Evolutionary conservation across 1,284 basidiomycete genomes (phyloP).

Genomic region (Phlebopus sp.): DNA sequence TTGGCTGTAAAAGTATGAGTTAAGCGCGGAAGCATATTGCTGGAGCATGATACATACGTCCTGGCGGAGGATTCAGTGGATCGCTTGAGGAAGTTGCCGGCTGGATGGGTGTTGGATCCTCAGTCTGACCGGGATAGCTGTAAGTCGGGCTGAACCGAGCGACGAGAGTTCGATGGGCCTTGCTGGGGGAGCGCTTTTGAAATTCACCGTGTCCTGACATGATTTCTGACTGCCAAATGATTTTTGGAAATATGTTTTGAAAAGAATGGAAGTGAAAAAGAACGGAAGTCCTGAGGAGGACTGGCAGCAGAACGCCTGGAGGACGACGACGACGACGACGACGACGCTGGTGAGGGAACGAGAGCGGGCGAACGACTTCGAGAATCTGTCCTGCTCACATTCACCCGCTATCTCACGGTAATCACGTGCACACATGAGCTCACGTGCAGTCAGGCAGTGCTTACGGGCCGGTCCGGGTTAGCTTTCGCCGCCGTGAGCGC

Average conservation of each 20-base stretch:
- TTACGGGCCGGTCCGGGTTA: too few species aligned
- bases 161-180: constrained; percentile 5
- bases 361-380: too few species aligned
- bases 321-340: too few species aligned
- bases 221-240: too few species aligned
- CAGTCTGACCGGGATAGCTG: not conserved
- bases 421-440: too few species aligned
- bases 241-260: too few species aligned
- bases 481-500: too few species aligned
- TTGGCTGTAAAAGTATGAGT: not conserved
- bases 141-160: constrained; percentile 8
- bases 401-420: too few species aligned
- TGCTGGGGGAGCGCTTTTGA: constrained; percentile 3
- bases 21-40: not conserved
- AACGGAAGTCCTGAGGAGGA: not conserved
- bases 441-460: too few species aligned
- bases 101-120: not conserved
- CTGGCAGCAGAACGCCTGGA: too few species aligned
- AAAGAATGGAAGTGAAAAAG: not conserved
- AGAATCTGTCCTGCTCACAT: too few species aligned
- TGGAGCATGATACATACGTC: not conserved
- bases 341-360: too few species aligned
- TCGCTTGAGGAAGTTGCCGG: not conserved
- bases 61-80: not conserved
- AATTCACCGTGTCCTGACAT: constrained; percentile 8